These are phyloP conservation scores for Rheum nobile DNA, from an alignment of 148 eudicot species.

Conservation along the genomic window DNA sequence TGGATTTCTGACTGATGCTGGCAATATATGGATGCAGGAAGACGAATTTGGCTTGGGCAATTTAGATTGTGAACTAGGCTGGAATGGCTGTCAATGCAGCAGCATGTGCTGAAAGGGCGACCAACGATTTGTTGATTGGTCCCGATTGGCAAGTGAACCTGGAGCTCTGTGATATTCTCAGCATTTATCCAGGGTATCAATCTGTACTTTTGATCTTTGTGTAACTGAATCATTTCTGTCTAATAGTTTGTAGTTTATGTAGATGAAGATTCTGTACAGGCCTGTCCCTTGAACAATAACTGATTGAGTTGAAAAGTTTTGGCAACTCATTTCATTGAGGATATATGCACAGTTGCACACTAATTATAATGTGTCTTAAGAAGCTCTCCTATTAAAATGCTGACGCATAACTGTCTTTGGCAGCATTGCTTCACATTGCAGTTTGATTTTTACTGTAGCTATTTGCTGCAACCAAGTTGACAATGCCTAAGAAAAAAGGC, in stretches of 20 bases:
- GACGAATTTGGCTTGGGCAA: not conserved
- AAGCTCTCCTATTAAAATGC: not conserved
- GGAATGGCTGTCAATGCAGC: slow-evolving; percentile 58
- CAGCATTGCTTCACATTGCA: not conserved
- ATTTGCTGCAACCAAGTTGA: not conserved
- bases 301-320: not conserved
- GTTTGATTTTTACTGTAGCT: not conserved
- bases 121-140: slow-evolving; percentile 67
- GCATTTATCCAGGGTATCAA: slow-evolving; percentile 69
- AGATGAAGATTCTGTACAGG: not conserved
- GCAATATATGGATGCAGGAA: not conserved
- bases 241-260: not conserved
- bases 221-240: not conserved
- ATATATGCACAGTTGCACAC: not conserved
- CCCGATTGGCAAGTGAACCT: slow-evolving; percentile 90
- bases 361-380: not conserved
- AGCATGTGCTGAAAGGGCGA: slow-evolving; percentile 88
- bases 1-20: not conserved
- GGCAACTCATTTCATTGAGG: not conserved
- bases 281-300: not conserved
- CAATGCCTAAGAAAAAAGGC: not conserved
- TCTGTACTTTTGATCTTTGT: not conserved
- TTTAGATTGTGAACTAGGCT: not conserved
- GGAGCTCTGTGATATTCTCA: slow-evolving; percentile 82
- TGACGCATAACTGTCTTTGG: not conserved